These are phyloP conservation scores for Rutstroemia sp. DNA, from an alignment of 2,329 filamentous ascomycete genomes.

Conservation along the genomic window DNA sequence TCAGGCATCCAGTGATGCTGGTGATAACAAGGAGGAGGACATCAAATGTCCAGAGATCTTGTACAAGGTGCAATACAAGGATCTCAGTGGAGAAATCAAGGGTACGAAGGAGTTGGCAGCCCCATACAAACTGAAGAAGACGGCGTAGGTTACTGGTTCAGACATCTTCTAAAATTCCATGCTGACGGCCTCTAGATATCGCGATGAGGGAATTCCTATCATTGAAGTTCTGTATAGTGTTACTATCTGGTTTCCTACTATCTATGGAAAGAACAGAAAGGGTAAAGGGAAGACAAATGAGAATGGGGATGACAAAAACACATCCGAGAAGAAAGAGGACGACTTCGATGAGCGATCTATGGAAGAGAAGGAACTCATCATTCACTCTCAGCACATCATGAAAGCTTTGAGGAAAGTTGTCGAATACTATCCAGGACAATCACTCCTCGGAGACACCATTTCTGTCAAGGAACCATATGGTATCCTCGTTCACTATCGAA, in stretches of 20 bases:
- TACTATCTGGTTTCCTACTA: constrained; percentile 19
- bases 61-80: constrained; percentile 21
- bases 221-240: constrained; percentile 20
- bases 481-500: constrained; percentile 29
- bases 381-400: constrained; percentile 20
- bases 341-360: constrained; percentile 20
- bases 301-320: constrained; percentile 1
- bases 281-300: constrained; percentile 12
- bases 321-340: constrained; percentile 4
- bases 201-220: constrained; percentile 15
- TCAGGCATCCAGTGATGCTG: constrained; percentile 10
- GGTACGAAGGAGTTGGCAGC: constrained; percentile 17
- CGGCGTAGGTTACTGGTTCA: constrained; percentile 5
- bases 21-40: constrained; percentile 11
- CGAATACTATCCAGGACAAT: constrained; percentile 19
- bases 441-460: constrained; percentile 18
- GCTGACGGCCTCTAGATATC: constrained; percentile 11
- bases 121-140: constrained; percentile 19
- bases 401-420: constrained; percentile 19
- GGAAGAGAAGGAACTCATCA: constrained; percentile 21
- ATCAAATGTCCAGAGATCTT: constrained; percentile 17
- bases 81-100: constrained; percentile 17
- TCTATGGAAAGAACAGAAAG: constrained; percentile 14
- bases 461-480: constrained; percentile 31
- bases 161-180: background rate